Evolutionary conservation across 1,284 basidiomycete genomes (phyloP).

Genomic region (Moesziomyces sp.): DNA sequence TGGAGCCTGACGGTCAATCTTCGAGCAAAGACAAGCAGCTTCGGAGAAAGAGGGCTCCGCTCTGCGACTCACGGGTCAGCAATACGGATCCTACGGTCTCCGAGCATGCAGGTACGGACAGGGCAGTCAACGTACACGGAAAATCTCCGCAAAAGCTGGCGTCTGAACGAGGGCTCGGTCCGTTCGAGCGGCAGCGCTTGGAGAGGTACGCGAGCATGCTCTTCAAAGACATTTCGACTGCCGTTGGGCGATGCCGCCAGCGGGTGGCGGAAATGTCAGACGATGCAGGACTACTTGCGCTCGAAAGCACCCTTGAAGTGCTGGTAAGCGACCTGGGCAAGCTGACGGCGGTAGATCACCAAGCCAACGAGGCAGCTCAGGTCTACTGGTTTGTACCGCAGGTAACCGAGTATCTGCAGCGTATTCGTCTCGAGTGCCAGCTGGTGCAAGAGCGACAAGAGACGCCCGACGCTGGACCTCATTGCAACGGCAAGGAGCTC

Average conservation of each 20-base stretch:
- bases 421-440: slow-evolving; percentile 7
- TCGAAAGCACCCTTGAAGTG: neutral
- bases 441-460: slow-evolving; percentile 1
- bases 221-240: slow-evolving; percentile 4
- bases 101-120: too few relatives aligned
- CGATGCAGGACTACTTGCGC: neutral
- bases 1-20: too few relatives aligned
- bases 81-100: too few relatives aligned
- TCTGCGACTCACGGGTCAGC: too few relatives aligned
- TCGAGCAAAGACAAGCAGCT: too few relatives aligned
- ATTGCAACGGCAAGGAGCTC: neutral
- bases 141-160: too few relatives aligned
- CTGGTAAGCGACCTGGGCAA: slow-evolving; percentile 5
- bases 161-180: too few relatives aligned
- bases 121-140: too few relatives aligned
- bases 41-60: too few relatives aligned
- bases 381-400: slow-evolving; percentile 6
- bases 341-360: neutral
- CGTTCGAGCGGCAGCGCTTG: neutral
- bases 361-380: neutral
- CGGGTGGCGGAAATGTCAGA: neutral
- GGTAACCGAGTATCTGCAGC: slow-evolving; percentile 9
- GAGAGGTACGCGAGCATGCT: slow-evolving; percentile 1
- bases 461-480: neutral
- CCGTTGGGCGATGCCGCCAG: slow-evolving; percentile 5